A percentile compares a stretch with the other conserved stretches of the same genome.
Evolutionary conservation across 164 flowering plant species (phyloP).

Genomic region (Magnolia changhungtana): DNA sequence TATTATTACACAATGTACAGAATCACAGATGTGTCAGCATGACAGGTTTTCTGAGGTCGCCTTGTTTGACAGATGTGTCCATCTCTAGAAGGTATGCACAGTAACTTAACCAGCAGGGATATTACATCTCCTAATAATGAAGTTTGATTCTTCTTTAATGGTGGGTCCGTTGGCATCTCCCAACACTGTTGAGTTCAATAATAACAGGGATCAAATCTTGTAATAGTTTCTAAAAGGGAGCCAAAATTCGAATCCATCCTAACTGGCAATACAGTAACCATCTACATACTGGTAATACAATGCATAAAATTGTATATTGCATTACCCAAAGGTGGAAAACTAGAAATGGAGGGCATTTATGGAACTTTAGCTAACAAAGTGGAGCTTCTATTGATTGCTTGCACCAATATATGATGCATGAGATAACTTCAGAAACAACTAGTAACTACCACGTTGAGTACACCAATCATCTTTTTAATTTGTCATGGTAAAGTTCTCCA

Average conservation of each 20-base stretch:
- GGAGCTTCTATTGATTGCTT: neutral
- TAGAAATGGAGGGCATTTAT: too few relatives aligned
- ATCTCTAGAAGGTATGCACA: neutral
- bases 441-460: neutral
- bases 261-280: too few relatives aligned
- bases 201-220: too few relatives aligned
- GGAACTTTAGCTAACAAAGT: too few relatives aligned
- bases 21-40: neutral
- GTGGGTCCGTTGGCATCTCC: neutral
- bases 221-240: too few relatives aligned
- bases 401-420: neutral
- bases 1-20: neutral
- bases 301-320: too few relatives aligned
- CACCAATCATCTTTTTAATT: neutral
- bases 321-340: too few relatives aligned
- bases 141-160: neutral
- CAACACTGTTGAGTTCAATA: neutral
- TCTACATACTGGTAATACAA: too few relatives aligned
- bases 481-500: neutral
- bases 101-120: neutral
- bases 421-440: neutral
- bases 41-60: neutral
- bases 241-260: too few relatives aligned
- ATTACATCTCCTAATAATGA: neutral
- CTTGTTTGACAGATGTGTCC: neutral